Base-by-base conservation (phyloP, 2,329 filamentous ascomycete species). In the Neopestalotiopsis rosae region DNA sequence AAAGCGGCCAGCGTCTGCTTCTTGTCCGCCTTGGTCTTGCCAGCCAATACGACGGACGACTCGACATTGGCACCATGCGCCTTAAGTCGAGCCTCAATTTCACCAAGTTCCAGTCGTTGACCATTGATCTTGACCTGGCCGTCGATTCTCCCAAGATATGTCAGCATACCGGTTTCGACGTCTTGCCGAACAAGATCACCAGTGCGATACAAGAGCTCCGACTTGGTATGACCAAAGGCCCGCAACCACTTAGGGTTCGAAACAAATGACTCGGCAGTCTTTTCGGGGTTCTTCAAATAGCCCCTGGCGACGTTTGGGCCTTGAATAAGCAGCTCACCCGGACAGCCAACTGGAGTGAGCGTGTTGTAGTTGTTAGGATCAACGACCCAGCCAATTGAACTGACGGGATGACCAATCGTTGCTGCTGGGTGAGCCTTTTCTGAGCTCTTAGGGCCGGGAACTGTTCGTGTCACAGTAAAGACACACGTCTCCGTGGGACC, bases 41-140 rank as follows among this genome's bases (percentile, higher is more conserved):
- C 61, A 42, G 67, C 67, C n/a, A 68, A 12, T 6, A 68, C 67
- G 45, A 68, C 56, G 13, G 61, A 42, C 38, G 61, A 65, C 38
- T 66, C 61, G 20, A 68, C 49, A n/a, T 59, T 52, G 20, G 45
- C 58, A 7, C 61, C 67, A 10, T 42, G 49, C 24, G 52, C 28
- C 64, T 66, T 58, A 12, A 66, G 42, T 10, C 52, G 34, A 45
- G 34, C 38, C 24, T 68, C 69, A 68, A 87, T 79, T 6, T 86
- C 85, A 9, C 74, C 72, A 0, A 87, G 73, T 13, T 87, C 84
- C 28, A 86, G 79, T 2, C 83, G 77, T 12, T 81, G 61, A 0
- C 83, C 82, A 5, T 77, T 75, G 1, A 85, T 70, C 71, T 85
- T 85, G 67, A 84, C 73, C 57, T 82, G 79, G 2, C 74, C 77